Evolutionary conservation across 306 rosid genomes (phyloP).

Genomic region (Glycine soja): DNA sequence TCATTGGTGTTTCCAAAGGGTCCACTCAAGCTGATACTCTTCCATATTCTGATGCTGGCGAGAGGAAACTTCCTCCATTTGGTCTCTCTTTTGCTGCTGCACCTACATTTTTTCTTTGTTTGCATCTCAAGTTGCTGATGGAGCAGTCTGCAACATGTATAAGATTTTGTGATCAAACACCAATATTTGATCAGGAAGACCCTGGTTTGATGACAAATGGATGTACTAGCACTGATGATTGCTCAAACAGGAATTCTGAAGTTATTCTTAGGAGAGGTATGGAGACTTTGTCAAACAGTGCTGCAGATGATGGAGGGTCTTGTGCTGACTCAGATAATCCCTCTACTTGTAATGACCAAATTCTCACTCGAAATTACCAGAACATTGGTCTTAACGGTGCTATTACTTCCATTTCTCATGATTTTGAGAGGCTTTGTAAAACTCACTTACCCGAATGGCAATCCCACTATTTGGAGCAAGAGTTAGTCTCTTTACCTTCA

Average conservation of each 20-base stretch:
- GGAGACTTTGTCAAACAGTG: conserved; percentile 44
- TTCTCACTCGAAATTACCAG: conserved; percentile 46
- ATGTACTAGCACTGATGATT: conserved; percentile 49
- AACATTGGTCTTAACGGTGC: conserved; percentile 45
- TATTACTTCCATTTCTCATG: conserved; percentile 51
- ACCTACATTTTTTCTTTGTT: conserved; percentile 77
- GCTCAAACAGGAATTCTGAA: conserved; percentile 50
- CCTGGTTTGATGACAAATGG: conserved; percentile 53
- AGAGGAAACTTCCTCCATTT: conserved; percentile 71
- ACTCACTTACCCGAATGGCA: conserved; percentile 48
- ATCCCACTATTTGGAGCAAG: conserved; percentile 50
- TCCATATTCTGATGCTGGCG: conserved; percentile 50
- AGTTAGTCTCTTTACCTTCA: conserved; percentile 47
- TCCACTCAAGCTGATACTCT: conserved; percentile 47
- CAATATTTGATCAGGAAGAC: conserved; percentile 55
- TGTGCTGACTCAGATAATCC: conserved; percentile 51
- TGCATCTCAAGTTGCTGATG: conserved; percentile 89
- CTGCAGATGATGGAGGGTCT: conserved; percentile 52
- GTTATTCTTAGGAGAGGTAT: conserved; percentile 46
- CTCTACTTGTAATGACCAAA: conserved; percentile 49
- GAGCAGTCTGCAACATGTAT: conserved; percentile 63
- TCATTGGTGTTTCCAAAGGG: conserved; percentile 66
- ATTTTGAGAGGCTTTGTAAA: conserved; percentile 51
- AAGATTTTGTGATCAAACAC: conserved; percentile 55
- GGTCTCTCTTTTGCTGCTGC: conserved; percentile 85